These are phyloP conservation scores for Albifimbria verrucaria DNA, from an alignment of 2,329 filamentous ascomycete genomes.

Conservation along the genomic window DNA sequence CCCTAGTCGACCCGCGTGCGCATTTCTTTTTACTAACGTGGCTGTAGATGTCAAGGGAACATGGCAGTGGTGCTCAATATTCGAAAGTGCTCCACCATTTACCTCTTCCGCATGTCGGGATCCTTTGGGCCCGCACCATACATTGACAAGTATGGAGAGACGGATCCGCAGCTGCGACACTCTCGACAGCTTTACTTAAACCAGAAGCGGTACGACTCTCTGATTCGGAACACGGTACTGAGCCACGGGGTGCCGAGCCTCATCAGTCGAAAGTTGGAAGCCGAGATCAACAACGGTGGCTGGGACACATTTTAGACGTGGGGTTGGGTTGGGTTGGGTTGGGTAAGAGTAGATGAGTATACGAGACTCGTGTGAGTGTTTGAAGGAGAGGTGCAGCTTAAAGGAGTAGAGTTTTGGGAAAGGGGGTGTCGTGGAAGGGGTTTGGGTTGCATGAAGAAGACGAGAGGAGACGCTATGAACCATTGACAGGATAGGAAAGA, in stretches of 20 bases:
- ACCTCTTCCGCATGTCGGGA: constrained; percentile 77
- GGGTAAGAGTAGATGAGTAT: not conserved
- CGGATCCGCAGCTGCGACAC: constrained; percentile 83
- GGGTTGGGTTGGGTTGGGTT: not conserved
- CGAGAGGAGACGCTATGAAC: too few relatives aligned
- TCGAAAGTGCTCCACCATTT: constrained; percentile 89
- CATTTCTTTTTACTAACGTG: constrained; percentile 2
- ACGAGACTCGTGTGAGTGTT: too few relatives aligned
- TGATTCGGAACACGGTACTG: constrained; percentile 83
- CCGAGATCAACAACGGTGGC: constrained; percentile 93
- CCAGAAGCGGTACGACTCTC: constrained; percentile 87
- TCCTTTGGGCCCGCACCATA: constrained; percentile 88
- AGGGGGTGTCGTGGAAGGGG: too few relatives aligned
- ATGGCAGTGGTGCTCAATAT: constrained; percentile 96
- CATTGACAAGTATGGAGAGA: constrained; percentile 93
- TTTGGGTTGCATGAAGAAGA: too few relatives aligned
- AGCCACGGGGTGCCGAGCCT: constrained; percentile 82
- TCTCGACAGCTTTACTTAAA: constrained; percentile 89
- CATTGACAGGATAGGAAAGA: too few relatives aligned
- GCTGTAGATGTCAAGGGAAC: constrained; percentile 73
- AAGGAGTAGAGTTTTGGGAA: too few relatives aligned
- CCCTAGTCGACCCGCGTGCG: not conserved
- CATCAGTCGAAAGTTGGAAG: constrained; percentile 86
- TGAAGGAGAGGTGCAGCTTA: too few relatives aligned
- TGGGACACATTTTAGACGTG: constrained; percentile 77